phyloP scores from a whole-genome alignment of 331 rosid species.

The Cydonia oblonga region DNA sequence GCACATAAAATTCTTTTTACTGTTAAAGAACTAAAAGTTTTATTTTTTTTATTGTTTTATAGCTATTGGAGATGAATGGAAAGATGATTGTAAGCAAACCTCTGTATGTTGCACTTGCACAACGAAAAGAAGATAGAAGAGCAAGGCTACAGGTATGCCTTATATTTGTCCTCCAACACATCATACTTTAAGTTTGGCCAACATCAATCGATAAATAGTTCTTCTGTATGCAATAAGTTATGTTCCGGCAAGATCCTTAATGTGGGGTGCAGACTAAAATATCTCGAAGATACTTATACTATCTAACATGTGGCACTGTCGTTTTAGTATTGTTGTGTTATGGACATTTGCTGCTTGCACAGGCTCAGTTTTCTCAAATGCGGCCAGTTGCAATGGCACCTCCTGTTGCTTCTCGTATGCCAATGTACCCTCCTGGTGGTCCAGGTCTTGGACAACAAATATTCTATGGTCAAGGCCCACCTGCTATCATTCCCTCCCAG shows the following conservation, averaged over 20 bases:
- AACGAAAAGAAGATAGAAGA: constrained; percentile 90
- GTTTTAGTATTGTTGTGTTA: neutral
- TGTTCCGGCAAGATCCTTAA: neutral
- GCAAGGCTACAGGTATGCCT: constrained; percentile 69
- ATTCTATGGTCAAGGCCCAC: constrained; percentile 93
- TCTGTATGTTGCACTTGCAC: constrained; percentile 91
- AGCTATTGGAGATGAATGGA: constrained; percentile 91
- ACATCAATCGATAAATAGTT: neutral
- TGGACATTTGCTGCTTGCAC: constrained; percentile 11
- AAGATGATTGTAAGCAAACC: constrained; percentile 88
- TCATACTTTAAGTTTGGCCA: neutral
- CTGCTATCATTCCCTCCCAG: constrained; percentile 92
- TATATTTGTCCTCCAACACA: neutral
- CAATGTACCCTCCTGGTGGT: constrained; percentile 89
- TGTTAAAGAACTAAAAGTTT: neutral
- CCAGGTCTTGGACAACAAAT: constrained; percentile 93
- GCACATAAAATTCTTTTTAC: neutral
- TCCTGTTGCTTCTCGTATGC: constrained; percentile 85
- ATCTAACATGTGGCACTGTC: neutral
- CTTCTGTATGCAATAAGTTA: neutral
- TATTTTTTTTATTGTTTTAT: constrained; percentile 5
- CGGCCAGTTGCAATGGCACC: constrained; percentile 75
- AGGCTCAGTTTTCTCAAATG: constrained; percentile 98
- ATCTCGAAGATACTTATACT: neutral
- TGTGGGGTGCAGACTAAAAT: neutral